Base-by-base conservation (phyloP, 1,284 basidiomycete species). In the Cystobasidium sp. region DNA sequence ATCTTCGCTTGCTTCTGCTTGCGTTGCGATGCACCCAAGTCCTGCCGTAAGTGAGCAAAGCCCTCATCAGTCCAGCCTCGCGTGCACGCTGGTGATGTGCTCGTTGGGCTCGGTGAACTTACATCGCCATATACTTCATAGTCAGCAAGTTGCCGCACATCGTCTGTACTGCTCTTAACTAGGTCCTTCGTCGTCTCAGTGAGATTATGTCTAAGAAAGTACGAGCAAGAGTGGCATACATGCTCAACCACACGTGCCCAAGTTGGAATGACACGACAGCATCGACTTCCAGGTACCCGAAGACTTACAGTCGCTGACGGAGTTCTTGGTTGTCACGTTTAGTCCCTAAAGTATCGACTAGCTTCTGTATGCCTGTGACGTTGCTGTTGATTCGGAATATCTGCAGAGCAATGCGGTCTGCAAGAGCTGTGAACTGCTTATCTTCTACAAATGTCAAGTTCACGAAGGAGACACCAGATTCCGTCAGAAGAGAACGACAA, bases 331-430 rank as follows among this genome's bases (percentile, higher is more conserved):
- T 91, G 81, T 97, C 94, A 79, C 88, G 88, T 24, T 84, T 84
- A 0, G 90, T 92, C 5, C 94, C 94, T 3, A 97, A 86, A 82
- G 96, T 91, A 80, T 97, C 92, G 12, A 99, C 91, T 24, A 96
- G 86, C 81, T 93, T 93, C 80, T 94, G 84, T 67, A 99, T 96
- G 14, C 92, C 95, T 79, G 95, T 91, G 6, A 98, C 94, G 83
- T 99, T 99, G 75, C 92, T 88, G 81, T 97, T 96, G 85, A 99
- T 94, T 87, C 98, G 97, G 89, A 99, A 98, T 75, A 97, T 91
- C 82, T 98, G 96, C 18, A 98, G 87, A 0, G 93, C 93, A 65
- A 99, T 86, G 20, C 64, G 46, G 63, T 73, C 64, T 22, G 61
- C 58, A 12, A 76, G 61, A 10, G 52, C 55, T 22, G 62, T 59